Percentiles rank a stretch among this genome's conserved stretches.
Evolutionary conservation across 164 flowering plant species (phyloP).

Genomic region (Macadamia tetraphylla): DNA sequence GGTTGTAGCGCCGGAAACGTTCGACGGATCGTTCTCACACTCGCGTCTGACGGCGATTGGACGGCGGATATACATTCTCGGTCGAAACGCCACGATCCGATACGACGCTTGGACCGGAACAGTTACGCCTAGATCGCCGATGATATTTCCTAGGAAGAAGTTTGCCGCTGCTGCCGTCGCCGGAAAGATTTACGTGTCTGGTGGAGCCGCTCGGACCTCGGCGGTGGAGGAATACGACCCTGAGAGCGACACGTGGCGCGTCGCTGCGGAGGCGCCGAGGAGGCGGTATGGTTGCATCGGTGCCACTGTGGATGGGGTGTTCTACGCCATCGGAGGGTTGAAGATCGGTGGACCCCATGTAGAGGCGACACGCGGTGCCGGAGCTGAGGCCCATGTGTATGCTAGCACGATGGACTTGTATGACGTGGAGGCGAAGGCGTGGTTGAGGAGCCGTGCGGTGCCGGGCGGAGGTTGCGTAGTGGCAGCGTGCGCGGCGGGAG

Average conservation of each 20-base stretch:
- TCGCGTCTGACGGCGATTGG: constrained; percentile 45
- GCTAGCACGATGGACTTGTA: constrained; percentile 85
- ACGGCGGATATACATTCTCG: constrained; percentile 43
- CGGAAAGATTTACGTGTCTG: constrained; percentile 69
- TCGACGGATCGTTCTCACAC: constrained; percentile 33
- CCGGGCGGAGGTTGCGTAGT: constrained; percentile 95
- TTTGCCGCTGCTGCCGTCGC: constrained; percentile 58
- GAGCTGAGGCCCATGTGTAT: constrained; percentile 49
- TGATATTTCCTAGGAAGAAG: constrained; percentile 53
- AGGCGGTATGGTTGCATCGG: constrained; percentile 80
- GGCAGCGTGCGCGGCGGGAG: constrained; percentile 68
- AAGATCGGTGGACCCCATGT: constrained; percentile 35
- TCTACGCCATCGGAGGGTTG: constrained; percentile 80
- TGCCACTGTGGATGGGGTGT: constrained; percentile 66
- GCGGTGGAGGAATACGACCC: constrained; percentile 87
- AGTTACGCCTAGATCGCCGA: constrained; percentile 28
- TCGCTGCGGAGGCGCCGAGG: constrained; percentile 54
- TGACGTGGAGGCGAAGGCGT: constrained; percentile 55
- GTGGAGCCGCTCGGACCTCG: constrained; percentile 47
- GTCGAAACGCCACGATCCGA: constrained; percentile 29
- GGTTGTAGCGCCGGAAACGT: constrained; percentile 1
- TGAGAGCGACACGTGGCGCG: constrained; percentile 48
- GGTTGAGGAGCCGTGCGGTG: constrained; percentile 70
- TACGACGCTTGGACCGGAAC: constrained; percentile 61
- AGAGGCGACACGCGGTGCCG: constrained; percentile 22